Percentiles rank a stretch among this genome's conserved stretches.
These are phyloP conservation scores for Jackrogersella multiformis DNA, from an alignment of 495 filamentous ascomycete species.

Conservation along the genomic window DNA sequence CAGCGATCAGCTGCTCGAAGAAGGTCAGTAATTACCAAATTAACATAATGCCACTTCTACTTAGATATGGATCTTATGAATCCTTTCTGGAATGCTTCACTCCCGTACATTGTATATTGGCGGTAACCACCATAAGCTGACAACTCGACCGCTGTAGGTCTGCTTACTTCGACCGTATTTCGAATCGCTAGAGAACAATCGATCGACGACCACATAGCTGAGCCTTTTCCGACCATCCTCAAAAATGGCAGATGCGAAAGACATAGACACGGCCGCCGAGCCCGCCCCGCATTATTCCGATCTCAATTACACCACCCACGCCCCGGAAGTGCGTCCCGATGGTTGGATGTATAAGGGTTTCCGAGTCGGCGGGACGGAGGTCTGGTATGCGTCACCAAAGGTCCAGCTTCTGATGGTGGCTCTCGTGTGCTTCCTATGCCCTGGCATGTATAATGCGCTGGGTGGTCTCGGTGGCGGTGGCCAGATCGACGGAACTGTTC, in stretches of 20 bases:
- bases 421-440: slow-evolving; percentile 89
- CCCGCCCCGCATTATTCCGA: slow-evolving; percentile 20
- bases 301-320: slow-evolving; percentile 15
- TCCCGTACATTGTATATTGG: background rate
- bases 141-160: slow-evolving; percentile 11
- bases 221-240: background rate
- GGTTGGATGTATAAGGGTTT: slow-evolving; percentile 77
- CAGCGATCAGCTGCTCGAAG: slow-evolving; percentile 28
- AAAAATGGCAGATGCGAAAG: slow-evolving; percentile 38
- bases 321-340: slow-evolving; percentile 43
- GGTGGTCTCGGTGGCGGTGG: slow-evolving; percentile 80
- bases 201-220: slow-evolving; percentile 7
- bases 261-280: slow-evolving; percentile 2
- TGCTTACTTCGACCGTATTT: slow-evolving; percentile 19
- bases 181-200: slow-evolving; percentile 18
- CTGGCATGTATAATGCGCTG: slow-evolving; percentile 86
- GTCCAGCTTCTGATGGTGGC: slow-evolving; percentile 78
- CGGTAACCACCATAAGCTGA: slow-evolving; percentile 25
- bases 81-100: background rate
- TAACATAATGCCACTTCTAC: background rate
- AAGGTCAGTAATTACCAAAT: background rate
- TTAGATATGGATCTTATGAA: background rate
- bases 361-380: slow-evolving; percentile 61
- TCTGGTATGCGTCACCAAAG: slow-evolving; percentile 81
- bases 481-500: slow-evolving; percentile 67